Conservation (phyloP, 192 early-diverging fungal genomes). For the Pilaira anomala region DNA sequence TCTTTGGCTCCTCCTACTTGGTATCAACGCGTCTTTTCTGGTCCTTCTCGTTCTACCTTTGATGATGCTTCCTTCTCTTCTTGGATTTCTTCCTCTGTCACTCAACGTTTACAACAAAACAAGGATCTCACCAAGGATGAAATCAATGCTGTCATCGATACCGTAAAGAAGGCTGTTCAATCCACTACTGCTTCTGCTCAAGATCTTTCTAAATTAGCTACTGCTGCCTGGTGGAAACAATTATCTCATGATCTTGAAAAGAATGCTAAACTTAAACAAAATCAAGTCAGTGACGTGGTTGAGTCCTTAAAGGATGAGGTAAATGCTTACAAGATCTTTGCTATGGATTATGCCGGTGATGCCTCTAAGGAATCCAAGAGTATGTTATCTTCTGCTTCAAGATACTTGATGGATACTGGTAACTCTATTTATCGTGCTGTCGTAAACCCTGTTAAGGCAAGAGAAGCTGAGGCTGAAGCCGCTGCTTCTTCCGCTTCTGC, state of each 20-base stretch:
- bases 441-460: neutral
- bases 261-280: neutral
- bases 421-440: conserved; percentile 4
- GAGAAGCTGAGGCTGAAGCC: neutral
- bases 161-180: neutral
- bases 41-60: neutral
- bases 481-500: conserved; percentile 3
- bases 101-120: conserved; percentile 9
- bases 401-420: conserved; percentile 11
- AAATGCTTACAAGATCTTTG: conserved; percentile 10
- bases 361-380: conserved; percentile 2
- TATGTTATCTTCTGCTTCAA: conserved; percentile 6
- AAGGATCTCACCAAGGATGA: conserved; percentile 15
- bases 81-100: neutral
- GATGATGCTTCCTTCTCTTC: conserved; percentile 3
- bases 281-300: neutral
- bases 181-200: neutral
- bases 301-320: conserved; percentile 1
- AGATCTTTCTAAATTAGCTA: conserved; percentile 7
- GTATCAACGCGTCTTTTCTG: conserved; percentile 18
- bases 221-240: conserved; percentile 11
- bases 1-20: conserved; percentile 14
- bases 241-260: neutral
- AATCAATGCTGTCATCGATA: neutral
- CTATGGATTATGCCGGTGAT: conserved; percentile 14